Base-by-base conservation (phyloP, 2,329 filamentous ascomycete species). In the Calonectria pseudoturangicola region DNA sequence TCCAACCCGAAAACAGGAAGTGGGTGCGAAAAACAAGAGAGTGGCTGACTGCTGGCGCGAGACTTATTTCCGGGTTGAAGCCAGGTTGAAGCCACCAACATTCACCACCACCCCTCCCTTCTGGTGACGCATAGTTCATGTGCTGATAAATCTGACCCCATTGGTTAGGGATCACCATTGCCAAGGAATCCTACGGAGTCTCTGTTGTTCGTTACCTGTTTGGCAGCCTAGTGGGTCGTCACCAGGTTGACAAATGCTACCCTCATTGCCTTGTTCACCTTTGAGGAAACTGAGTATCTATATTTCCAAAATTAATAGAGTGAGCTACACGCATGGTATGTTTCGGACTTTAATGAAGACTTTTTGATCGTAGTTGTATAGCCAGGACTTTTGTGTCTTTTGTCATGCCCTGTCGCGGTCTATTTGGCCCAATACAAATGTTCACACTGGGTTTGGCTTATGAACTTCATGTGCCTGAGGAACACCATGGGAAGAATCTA, bases 21-120 rank as follows among this genome's bases (percentile, higher is more conserved):
- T 39, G 36, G 25, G 54, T 60, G 13, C 54, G 54, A 60, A 60
- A 60, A 60, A 41, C n/a, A 60, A 27, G 51, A 41, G 51, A 25
- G 12, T 25, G 51, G 51, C 33, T 56, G 51, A n/a, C n/a, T 21
- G 9, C 5, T 39, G 18, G 41, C 41, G n/a, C 45, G 21, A 12
- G 9, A 18, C 33, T 18, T 60, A 43, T 60, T 60, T 16, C 54
- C 54, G 54, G 33, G 33, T 60, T 60, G 54, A 60, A 41, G 21
- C 54, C 54, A 36, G 33, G 33, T 60, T 60, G 54, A 60, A 41
- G 21, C 54, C 54, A 36, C 12, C 3, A 41, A 4, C 2, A 41
- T 28, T 39, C 39, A 27, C 54, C 25, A 25, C 54, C 21, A 21
- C 33, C n/a, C 21, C 39, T 25, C 33, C n/a, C 12, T 60, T 25